Conservation (phyloP, 257 asterid genomes). For the Solanum ossicruentum region DNA sequence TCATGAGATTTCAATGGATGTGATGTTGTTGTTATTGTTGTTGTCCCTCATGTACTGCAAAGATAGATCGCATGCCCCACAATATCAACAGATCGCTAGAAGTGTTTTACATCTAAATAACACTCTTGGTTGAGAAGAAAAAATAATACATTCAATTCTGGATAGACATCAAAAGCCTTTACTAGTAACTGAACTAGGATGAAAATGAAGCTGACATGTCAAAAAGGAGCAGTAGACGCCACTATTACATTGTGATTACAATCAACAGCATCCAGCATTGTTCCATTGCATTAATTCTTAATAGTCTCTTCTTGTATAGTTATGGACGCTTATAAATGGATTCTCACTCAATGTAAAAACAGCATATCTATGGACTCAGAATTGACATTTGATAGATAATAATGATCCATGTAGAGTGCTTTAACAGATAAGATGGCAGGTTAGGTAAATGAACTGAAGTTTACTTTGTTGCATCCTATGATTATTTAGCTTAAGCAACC, state of each 20-base stretch:
- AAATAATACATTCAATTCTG: neutral
- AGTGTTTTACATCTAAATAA: neutral
- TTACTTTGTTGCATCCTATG: neutral
- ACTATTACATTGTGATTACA: neutral
- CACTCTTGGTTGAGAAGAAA: neutral
- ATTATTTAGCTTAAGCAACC: neutral
- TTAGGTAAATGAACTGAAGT: neutral
- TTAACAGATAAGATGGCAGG: neutral
- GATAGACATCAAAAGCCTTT: neutral
- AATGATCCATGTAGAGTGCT: neutral
- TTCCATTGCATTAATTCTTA: neutral
- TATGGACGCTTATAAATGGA: neutral
- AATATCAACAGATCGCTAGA: neutral
- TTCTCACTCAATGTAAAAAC: neutral
- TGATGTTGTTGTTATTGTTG: too few species aligned
- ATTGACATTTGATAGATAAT: neutral
- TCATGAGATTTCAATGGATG: too few species aligned
- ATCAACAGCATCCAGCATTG: neutral
- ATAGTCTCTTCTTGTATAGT: neutral
- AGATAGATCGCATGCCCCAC: neutral
- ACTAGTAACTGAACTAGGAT: neutral
- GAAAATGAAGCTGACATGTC: neutral
- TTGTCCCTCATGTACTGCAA: neutral
- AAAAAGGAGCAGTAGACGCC: neutral
- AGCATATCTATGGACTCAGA: neutral